A percentile compares a stretch with the other conserved stretches of the same genome.
These are phyloP conservation scores for Phialophora verrucosa DNA, from an alignment of 2,329 filamentous ascomycete species.

Conservation along the genomic window DNA sequence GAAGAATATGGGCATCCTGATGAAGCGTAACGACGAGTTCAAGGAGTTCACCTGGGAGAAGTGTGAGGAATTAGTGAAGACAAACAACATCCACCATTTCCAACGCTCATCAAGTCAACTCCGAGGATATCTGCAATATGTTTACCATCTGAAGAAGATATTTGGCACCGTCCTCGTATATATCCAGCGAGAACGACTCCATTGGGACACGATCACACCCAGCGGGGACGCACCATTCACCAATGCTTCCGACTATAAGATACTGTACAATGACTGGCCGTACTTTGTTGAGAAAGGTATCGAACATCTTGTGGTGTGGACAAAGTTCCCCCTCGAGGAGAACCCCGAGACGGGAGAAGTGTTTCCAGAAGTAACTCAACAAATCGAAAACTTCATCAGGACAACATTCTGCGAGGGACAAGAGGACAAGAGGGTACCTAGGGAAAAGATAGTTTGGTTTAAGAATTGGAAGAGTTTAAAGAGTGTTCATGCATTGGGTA, in stretches of 20 bases:
- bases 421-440: conserved; percentile 22
- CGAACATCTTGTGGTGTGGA: conserved; percentile 89
- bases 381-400: conserved; percentile 74
- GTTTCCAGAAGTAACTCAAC: conserved; percentile 64
- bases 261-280: conserved; percentile 91
- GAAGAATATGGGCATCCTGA: conserved; percentile 74
- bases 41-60: conserved; percentile 69
- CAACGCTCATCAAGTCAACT: conserved; percentile 77
- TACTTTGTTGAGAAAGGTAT: conserved; percentile 82
- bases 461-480: conserved; percentile 89
- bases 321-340: conserved; percentile 79
- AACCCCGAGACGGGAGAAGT: conserved; percentile 70
- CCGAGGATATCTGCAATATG: conserved; percentile 76
- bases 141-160: conserved; percentile 64
- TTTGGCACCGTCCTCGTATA: conserved; percentile 82
- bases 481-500: conserved; percentile 73
- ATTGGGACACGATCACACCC: conserved; percentile 64
- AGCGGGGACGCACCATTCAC: conserved; percentile 51
- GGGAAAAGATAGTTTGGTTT: conserved; percentile 77
- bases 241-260: conserved; percentile 60
- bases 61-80: conserved; percentile 66
- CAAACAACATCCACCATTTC: conserved; percentile 76
- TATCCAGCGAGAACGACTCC: conserved; percentile 71
- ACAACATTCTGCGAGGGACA: conserved; percentile 66
- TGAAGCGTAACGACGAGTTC: conserved; percentile 72